Evolutionary conservation across 164 flowering plant genomes (phyloP), one percentile per base, ranked within the genome.

Genomic region (Dillenia turbinata): DNA sequence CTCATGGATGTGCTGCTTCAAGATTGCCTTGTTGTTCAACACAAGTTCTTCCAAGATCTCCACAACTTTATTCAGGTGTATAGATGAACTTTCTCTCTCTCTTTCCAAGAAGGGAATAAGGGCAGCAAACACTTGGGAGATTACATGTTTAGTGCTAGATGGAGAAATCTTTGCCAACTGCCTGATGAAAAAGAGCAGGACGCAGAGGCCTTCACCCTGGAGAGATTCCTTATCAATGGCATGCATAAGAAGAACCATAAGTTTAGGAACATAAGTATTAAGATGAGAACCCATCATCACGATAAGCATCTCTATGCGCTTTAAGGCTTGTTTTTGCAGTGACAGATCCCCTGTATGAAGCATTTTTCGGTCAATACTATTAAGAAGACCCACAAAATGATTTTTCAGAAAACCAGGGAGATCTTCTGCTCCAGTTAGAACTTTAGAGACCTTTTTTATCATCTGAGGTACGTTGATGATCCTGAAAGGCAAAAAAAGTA

Each of bases 181-280:
- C 71, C 74, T 81, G 56, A 88, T 77, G 70, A 95, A 92, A 69
- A 83, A 84, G 59, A 86, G 92, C 77, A 89, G 80, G 64, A 90
- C 96, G 52, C 84, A 72, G 45, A 95, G 96, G 69, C 96, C 97
- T 64, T 85, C 92, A 60, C 66, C 59, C 62, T 83, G 92, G 44
- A 95, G 92, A 57, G 83, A 60, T 67, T 95, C 96, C 65, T 92
- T 90, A 47, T 77, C 83, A 71, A 95, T 76, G 40, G 94, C 88
- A 73, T 92, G 91, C 91, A 88, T 86, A 63, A 95, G 94, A 79
- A 95, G 99, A 59, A 95, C 99, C 96, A 95, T 86, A 24, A 95
- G 69, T 74, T 95, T 95, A 14, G 99, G 99, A 62, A 92, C 96
- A 81, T 89, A 85, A 0, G 96, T 95, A 60, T 76, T 75, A 63